Base-by-base conservation (phyloP, 176 grass and related monocot species). In the Carex scoparia region DNA sequence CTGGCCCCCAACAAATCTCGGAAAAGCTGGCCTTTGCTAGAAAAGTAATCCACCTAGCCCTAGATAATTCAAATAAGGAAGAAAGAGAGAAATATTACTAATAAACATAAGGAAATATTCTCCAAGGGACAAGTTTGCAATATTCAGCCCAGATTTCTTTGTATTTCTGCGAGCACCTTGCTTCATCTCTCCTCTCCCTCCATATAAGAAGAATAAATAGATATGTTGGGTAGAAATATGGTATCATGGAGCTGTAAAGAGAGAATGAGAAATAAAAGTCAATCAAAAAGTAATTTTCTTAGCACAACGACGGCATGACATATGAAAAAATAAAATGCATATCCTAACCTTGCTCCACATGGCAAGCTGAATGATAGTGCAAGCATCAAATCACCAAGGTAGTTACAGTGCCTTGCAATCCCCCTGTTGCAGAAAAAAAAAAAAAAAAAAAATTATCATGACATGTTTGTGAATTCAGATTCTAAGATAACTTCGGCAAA, bases 291-390 rank as follows among this genome's bases (percentile, higher is more conserved):
- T 65, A 59, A 66, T 78, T 79, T 86, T 38, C 53, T 3, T 80
- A 64, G 14, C 18, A 44, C 44, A 35, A 66, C 38, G 1, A 69
- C 18, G 1, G 33, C 2, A 76, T 56, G 27, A 55, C 10, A 0
- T 16, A 57, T 49, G 15, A 37, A 82, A 67, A 68, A 61, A 8
- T 35, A 76, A 11, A 84, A 53, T 23, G 42, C 7, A 15, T 57
- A 46, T 38, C 18, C n/a, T 79, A 79, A 98, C 96, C 91, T 98
- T 40, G 87, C 81, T 79, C 96, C 96, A 79, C 96, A 98, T 3
- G 96, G 96, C 84, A 98, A 82, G 84, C 93, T 95, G 87, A 98
- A 98, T 11, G 96, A 98, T 78, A 98, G 90, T 1, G 96, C 96
- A 4, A 98, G 90, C 55, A 95, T 58, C 53, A 95, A 74, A 82